Base-by-base conservation (phyloP, 371 early-diverging fungal genomes). In the Chytridium lagenaria region DNA sequence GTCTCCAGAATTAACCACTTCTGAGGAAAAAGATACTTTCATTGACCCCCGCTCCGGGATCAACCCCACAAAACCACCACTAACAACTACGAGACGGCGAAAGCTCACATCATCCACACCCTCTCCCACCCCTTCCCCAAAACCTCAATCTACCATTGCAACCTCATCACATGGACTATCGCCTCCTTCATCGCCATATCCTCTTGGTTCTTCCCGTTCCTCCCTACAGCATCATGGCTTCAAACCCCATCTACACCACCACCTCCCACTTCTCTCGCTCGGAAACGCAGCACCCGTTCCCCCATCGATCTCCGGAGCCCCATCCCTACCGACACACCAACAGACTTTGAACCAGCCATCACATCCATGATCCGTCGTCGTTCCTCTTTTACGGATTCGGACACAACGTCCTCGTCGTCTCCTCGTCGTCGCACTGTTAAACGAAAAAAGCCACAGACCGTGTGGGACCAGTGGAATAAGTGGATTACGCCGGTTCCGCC, bases 131-230 rank as follows among this genome's bases (percentile, higher is more conserved):
- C 23, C 10, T 15, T 26, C 63, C 12, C 63, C 63, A 30, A 3
- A 31, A 15, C n/a, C 44, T 44, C 66, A 37, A 23, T 66, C 66
- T 12, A 23, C 44, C 12, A 66, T 66, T 44, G 66, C 66, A 2
- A 37, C 44, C 44, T 38, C 66, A 22, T 66, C 10, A 66, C 66
- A 30, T 66, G 38, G 44, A 40, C 66, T 19, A 44, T 66, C 44
- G 66, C 66, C 39, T 66, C 66, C 44, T 40, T 66, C 66, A 30
- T 66, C 39, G 66, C 66, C 66, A 30, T 66, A 30, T 40, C 66
- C 15, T 66, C 66, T 16, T 66, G 66, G 66, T 33, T 66, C 44
- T 66, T 66, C 30, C 66, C 66, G 10, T 66, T 66, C 66, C 66
- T 66, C 26, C 66, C 66, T 22, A n/a, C 40, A 15, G 66, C 66